Conservation (phyloP, 2,329 filamentous ascomycete genomes). For the Aspergillus sp. region DNA sequence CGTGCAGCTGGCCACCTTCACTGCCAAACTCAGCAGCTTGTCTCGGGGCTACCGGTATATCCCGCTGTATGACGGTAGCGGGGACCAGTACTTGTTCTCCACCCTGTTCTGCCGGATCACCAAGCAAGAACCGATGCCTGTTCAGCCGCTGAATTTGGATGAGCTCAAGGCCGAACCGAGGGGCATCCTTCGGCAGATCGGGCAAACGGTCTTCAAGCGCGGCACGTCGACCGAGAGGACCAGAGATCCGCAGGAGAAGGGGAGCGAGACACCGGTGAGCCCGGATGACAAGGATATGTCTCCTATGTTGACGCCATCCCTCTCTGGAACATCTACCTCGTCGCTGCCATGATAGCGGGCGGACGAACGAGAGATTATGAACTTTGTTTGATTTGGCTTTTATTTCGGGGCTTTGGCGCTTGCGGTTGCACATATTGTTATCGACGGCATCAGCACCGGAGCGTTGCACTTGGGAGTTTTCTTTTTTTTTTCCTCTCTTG, state of each 20-base stretch:
- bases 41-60: slow-evolving; percentile 89
- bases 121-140: slow-evolving; percentile 45
- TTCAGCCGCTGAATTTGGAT: slow-evolving; percentile 29
- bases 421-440: slow-evolving; percentile 3
- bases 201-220: slow-evolving; percentile 37
- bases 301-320: slow-evolving; percentile 25
- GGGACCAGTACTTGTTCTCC: slow-evolving; percentile 89
- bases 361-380: slow-evolving; percentile 1
- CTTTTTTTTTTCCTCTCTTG: slow-evolving; percentile 1
- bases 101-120: slow-evolving; percentile 86
- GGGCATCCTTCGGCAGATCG: slow-evolving; percentile 34
- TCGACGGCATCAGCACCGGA: not conserved
- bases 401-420: not conserved
- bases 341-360: slow-evolving; percentile 14
- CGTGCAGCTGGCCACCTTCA: slow-evolving; percentile 73
- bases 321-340: slow-evolving; percentile 28
- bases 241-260: slow-evolving; percentile 20
- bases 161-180: slow-evolving; percentile 32
- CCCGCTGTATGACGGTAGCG: slow-evolving; percentile 76
- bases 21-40: slow-evolving; percentile 79
- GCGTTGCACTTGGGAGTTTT: not conserved
- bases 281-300: slow-evolving; percentile 27
- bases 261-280: slow-evolving; percentile 18
- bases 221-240: slow-evolving; percentile 32
- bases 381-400: slow-evolving; percentile 5